Evolutionary conservation across 768 basidiomycete species (phyloP).

Genomic region (Thelephora aurantiotincta): DNA sequence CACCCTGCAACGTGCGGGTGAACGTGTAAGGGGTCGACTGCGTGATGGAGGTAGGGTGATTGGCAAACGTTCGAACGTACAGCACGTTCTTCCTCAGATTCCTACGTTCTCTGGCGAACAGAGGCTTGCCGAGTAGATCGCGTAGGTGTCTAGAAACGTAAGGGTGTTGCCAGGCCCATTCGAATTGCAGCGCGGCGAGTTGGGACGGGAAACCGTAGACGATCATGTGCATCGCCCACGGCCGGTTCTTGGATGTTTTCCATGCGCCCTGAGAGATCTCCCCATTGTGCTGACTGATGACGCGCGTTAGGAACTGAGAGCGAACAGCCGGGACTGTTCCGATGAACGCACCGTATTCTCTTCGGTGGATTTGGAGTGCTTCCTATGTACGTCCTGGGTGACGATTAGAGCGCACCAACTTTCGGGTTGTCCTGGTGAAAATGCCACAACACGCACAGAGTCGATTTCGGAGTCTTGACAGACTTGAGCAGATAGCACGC

Average conservation of each 20-base stretch:
- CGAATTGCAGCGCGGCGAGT: constrained; percentile 63
- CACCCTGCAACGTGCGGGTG: constrained; percentile 23
- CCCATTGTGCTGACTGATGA: constrained; percentile 65
- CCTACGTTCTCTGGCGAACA: constrained; percentile 21
- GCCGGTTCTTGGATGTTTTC: constrained; percentile 45
- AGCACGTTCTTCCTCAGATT: constrained; percentile 29
- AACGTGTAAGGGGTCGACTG: background rate
- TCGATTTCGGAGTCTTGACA: constrained; percentile 35
- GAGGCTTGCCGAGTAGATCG: constrained; percentile 23
- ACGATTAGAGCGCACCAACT: background rate
- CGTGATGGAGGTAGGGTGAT: background rate
- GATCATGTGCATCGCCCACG: constrained; percentile 81
- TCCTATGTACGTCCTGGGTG: constrained; percentile 56
- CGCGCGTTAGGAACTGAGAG: background rate
- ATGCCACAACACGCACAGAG: constrained; percentile 17
- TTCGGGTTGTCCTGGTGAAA: background rate
- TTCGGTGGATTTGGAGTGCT: constrained; percentile 56
- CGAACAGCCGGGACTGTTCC: background rate
- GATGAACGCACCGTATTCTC: constrained; percentile 35
- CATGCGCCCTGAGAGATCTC: constrained; percentile 56
- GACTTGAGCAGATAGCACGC: constrained; percentile 76
- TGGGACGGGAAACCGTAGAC: constrained; percentile 75
- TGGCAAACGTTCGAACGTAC: constrained; percentile 19
- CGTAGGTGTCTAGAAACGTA: constrained; percentile 52
- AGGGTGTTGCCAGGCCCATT: constrained; percentile 83